These are phyloP conservation scores for Globisporangium iwayamae DNA, from an alignment of 352 stramenopile species.

Conservation along the genomic window DNA sequence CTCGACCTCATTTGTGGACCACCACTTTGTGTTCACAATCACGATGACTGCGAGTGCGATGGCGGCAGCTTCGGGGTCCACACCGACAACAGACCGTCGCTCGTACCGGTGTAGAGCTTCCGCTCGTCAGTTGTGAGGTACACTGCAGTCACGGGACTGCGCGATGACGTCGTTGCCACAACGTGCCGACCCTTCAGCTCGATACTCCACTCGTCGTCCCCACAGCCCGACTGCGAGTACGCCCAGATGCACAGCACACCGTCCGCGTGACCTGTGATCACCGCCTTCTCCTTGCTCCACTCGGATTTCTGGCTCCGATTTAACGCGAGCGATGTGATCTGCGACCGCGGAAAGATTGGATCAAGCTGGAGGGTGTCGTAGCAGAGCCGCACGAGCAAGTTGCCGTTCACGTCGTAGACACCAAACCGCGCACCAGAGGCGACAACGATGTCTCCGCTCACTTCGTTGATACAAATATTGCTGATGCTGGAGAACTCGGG, in stretches of 20 bases:
- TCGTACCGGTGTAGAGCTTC: slow-evolving; percentile 59
- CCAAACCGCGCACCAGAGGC: slow-evolving; percentile 43
- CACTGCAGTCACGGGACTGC: slow-evolving; percentile 46
- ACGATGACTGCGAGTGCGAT: slow-evolving; percentile 12
- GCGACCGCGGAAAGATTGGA: slow-evolving; percentile 24
- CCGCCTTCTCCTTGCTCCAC: slow-evolving; percentile 56
- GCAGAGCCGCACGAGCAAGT: slow-evolving; percentile 43
- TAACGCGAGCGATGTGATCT: slow-evolving; percentile 45
- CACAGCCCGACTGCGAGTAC: slow-evolving; percentile 42
- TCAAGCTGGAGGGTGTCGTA: slow-evolving; percentile 46
- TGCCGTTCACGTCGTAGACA: slow-evolving; percentile 69
- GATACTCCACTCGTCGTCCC: slow-evolving; percentile 44
- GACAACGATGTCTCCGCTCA: slow-evolving; percentile 60
- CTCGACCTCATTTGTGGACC: neutral
- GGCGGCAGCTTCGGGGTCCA: slow-evolving; percentile 32
- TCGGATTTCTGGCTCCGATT: slow-evolving; percentile 48
- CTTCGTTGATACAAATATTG: slow-evolving; percentile 59
- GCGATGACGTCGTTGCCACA: slow-evolving; percentile 17
- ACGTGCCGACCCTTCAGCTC: slow-evolving; percentile 50
- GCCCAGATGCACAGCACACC: slow-evolving; percentile 62
- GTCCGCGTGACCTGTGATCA: slow-evolving; percentile 64
- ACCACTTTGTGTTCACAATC: too few relatives aligned
- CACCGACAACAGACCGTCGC: slow-evolving; percentile 42
- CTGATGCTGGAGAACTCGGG: slow-evolving; percentile 22
- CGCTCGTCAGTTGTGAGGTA: slow-evolving; percentile 49